Conservation (phyloP, 1,284 basidiomycete species). For the Pyrrhoderma noxium region DNA sequence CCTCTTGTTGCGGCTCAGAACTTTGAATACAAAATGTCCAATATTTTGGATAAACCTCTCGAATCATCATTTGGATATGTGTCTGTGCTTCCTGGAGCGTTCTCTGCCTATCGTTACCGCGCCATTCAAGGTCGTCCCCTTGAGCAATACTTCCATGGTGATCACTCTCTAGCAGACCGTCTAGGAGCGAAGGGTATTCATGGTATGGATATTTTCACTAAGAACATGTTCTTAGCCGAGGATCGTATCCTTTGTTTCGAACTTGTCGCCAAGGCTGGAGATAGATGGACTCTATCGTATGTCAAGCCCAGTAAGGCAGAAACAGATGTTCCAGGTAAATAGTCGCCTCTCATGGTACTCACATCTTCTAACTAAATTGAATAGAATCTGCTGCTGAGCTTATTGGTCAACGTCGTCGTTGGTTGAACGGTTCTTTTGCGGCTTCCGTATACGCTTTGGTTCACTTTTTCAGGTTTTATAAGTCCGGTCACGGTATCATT, state of each 20-base stretch:
- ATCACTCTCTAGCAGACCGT: constrained; percentile 89
- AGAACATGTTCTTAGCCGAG: constrained; percentile 94
- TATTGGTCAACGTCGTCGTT: constrained; percentile 92
- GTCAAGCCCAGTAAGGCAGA: constrained; percentile 95
- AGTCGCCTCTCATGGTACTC: background rate
- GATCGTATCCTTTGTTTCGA: constrained; percentile 97
- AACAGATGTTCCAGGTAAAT: constrained; percentile 71
- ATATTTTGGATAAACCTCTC: constrained; percentile 89
- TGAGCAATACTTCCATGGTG: constrained; percentile 98
- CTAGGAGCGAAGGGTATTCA: constrained; percentile 92
- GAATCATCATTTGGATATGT: constrained; percentile 96
- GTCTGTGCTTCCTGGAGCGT: constrained; percentile 92
- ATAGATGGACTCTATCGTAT: constrained; percentile 87
- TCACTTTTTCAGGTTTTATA: constrained; percentile 90
- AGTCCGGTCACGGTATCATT: constrained; percentile 74
- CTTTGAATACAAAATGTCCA: constrained; percentile 98
- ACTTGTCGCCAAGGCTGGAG: constrained; percentile 83
- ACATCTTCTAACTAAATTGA: constrained; percentile 3
- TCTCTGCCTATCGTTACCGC: constrained; percentile 89
- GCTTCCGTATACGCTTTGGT: constrained; percentile 94
- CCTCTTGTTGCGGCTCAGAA: constrained; percentile 94
- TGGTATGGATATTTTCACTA: constrained; percentile 97
- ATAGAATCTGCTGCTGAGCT: constrained; percentile 79
- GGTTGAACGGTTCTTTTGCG: constrained; percentile 96
- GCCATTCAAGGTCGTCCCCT: constrained; percentile 91